Percentiles rank a stretch among this genome's conserved stretches.
These are phyloP conservation scores for Arachnomyces sp. DNA, from an alignment of 2,329 filamentous ascomycete species.

Conservation along the genomic window DNA sequence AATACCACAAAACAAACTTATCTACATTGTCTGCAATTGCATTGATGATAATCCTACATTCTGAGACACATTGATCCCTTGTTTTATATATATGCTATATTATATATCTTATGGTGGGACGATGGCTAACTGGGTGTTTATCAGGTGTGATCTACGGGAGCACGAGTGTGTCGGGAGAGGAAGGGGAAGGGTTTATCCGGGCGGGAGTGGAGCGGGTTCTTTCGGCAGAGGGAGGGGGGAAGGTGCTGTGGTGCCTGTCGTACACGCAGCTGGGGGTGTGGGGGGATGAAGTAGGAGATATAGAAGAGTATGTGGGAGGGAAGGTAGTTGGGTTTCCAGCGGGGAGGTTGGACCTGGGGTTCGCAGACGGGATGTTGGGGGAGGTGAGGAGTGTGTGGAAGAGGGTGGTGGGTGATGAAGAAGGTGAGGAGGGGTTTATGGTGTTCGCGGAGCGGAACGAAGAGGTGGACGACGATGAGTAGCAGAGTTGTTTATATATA, in stretches of 20 bases:
- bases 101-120: conserved; percentile 14
- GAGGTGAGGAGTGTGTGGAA: conserved; percentile 64
- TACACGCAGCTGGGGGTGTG: conserved; percentile 41
- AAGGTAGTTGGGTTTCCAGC: conserved; percentile 50
- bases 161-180: conserved; percentile 28
- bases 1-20: conserved; percentile 84
- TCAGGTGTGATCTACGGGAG: conserved; percentile 53
- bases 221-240: conserved; percentile 22
- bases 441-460: conserved; percentile 67
- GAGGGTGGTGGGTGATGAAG: conserved; percentile 47
- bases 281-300: conserved; percentile 9
- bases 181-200: conserved; percentile 34
- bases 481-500: neutral
- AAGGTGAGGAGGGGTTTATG: conserved; percentile 56
- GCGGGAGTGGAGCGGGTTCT: conserved; percentile 36
- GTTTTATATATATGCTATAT: conserved; percentile 12
- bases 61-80: conserved; percentile 3
- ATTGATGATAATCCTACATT: conserved; percentile 62
- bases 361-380: conserved; percentile 62
- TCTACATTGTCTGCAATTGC: conserved; percentile 99
- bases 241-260: conserved; percentile 44
- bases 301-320: conserved; percentile 25
- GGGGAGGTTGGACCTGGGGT: conserved; percentile 56
- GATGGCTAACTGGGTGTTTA: conserved; percentile 26
- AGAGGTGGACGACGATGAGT: conserved; percentile 41